phyloP scores from a whole-genome alignment of 2,329 filamentous ascomycete genomes.

The Lasiodiplodia gonubiensis region DNA sequence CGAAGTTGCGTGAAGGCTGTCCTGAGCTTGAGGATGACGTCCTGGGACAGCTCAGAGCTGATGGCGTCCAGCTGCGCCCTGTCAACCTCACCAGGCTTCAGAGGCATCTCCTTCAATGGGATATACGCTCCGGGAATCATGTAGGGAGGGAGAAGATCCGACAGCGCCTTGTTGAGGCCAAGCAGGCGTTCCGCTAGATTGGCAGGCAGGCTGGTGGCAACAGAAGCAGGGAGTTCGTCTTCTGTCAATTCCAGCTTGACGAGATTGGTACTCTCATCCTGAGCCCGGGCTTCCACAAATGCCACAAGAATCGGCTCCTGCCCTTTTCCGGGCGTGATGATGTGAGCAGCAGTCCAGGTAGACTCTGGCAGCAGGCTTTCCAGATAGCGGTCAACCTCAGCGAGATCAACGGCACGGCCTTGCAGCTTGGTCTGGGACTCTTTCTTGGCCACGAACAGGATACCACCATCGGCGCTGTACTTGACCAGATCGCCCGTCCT shows the following conservation, averaged over 20 bases:
- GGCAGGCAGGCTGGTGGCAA: not conserved
- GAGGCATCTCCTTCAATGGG: slow-evolving; percentile 41
- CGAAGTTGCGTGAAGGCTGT: slow-evolving; percentile 33
- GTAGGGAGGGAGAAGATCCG: slow-evolving; percentile 39
- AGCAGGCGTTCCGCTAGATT: not conserved
- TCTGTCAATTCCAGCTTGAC: not conserved
- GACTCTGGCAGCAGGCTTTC: slow-evolving; percentile 23
- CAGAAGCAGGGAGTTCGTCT: not conserved
- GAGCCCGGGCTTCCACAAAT: not conserved
- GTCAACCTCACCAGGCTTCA: not conserved
- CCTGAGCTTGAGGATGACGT: slow-evolving; percentile 34
- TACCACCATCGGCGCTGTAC: slow-evolving; percentile 44
- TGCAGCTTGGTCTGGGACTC: slow-evolving; percentile 30
- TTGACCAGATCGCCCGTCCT: slow-evolving; percentile 47
- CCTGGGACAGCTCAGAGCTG: not conserved
- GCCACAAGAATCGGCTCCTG: not conserved
- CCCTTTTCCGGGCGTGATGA: not conserved
- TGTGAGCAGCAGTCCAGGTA: not conserved
- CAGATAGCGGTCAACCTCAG: slow-evolving; percentile 53
- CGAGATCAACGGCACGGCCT: not conserved
- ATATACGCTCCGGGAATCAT: slow-evolving; percentile 50
- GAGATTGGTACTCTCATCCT: not conserved
- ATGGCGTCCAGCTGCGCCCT: not conserved
- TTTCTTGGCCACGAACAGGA: slow-evolving; percentile 35
- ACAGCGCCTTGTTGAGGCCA: slow-evolving; percentile 18